Evolutionary conservation across 176 grass and related monocot species (phyloP).

Genomic region (Leersia perrieri): DNA sequence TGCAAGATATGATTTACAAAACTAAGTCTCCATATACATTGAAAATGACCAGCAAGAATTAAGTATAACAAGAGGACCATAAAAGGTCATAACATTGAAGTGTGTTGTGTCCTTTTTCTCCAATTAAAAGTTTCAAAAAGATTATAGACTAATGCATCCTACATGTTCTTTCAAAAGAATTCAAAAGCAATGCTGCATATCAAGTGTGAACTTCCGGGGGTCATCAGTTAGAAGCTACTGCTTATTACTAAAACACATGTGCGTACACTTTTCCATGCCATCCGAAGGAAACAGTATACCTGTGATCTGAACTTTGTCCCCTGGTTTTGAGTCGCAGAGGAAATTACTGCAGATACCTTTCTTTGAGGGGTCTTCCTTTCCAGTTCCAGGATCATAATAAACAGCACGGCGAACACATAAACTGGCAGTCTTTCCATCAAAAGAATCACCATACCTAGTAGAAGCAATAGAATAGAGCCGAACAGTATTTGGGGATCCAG

Average conservation of each 20-base stretch:
- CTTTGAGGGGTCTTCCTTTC: conserved; percentile 87
- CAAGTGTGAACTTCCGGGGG: background rate
- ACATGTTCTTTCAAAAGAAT: background rate
- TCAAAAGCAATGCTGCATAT: background rate
- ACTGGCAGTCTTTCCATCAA: conserved; percentile 78
- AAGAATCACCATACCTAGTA: conserved; percentile 87
- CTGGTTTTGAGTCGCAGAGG: conserved; percentile 82
- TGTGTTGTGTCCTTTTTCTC: background rate
- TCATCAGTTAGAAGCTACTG: background rate
- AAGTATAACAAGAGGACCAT: background rate
- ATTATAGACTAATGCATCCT: background rate
- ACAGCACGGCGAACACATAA: conserved; percentile 86
- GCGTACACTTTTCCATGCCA: background rate
- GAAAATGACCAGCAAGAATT: background rate
- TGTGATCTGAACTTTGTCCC: conserved; percentile 84
- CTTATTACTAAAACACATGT: background rate
- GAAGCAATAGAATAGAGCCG: conserved; percentile 96
- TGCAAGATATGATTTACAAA: background rate
- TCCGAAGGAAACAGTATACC: conserved; percentile 40
- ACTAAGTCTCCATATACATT: background rate
- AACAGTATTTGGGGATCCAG: conserved; percentile 75
- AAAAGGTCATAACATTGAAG: background rate
- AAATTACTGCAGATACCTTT: conserved; percentile 96
- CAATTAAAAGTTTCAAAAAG: background rate
- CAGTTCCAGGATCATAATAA: conserved; percentile 90